Evolutionary conservation across 768 basidiomycete genomes (phyloP).

Genomic region (Boletus reticulatus): DNA sequence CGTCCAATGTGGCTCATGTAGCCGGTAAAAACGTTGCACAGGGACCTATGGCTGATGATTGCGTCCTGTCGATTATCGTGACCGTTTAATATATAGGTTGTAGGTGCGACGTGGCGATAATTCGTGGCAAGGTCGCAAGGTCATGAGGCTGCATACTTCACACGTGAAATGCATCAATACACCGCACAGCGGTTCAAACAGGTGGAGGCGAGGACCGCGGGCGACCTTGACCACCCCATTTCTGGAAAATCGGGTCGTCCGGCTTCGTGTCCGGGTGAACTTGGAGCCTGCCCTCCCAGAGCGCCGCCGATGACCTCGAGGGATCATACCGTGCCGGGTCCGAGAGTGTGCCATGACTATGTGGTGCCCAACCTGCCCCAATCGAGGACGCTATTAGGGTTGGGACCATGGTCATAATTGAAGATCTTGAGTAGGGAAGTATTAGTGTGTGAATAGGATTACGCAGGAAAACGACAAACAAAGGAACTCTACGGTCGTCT

Average conservation of each 20-base stretch:
- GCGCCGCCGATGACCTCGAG: conserved; percentile 74
- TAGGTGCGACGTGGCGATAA: conserved; percentile 2
- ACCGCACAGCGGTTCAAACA: conserved; percentile 11
- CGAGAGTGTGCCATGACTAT: conserved; percentile 55
- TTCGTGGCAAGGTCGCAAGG: conserved; percentile 1
- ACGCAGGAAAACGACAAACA: conserved; percentile 42
- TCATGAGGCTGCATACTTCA: conserved; percentile 2
- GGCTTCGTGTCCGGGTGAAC: conserved; percentile 81
- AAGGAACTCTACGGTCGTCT: conserved; percentile 40
- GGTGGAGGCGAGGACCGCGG: conserved; percentile 12
- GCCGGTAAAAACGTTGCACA: not conserved
- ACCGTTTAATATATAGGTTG: conserved; percentile 10
- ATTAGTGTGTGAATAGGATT: conserved; percentile 10
- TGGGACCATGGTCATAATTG: conserved; percentile 74
- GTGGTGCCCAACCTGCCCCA: conserved; percentile 63
- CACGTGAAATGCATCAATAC: not conserved
- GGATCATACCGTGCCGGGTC: conserved; percentile 78
- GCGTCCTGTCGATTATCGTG: conserved; percentile 7
- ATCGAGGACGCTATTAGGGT: conserved; percentile 71
- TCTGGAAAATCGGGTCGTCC: conserved; percentile 52
- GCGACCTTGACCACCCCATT: conserved; percentile 29
- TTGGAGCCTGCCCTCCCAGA: conserved; percentile 84
- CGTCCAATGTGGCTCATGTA: not conserved
- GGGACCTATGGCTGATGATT: conserved; percentile 9
- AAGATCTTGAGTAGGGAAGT: conserved; percentile 51